phyloP scores from a whole-genome alignment of 371 early-diverging fungal species.

The Mortierella polycephala region DNA sequence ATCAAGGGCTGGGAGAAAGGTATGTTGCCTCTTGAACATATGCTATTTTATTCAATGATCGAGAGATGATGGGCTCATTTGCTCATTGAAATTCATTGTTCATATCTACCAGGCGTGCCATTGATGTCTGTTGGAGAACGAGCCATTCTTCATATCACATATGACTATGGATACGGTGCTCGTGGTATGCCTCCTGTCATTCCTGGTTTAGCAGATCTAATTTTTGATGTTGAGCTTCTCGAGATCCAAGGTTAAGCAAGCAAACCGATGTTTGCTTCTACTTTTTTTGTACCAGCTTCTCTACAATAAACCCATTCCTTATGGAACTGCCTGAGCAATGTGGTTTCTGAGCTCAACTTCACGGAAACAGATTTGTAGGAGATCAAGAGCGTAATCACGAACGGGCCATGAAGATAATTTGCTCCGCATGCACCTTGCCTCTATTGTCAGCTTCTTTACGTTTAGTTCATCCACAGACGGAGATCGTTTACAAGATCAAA shows the following conservation, averaged over 20 bases:
- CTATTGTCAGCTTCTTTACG: neutral
- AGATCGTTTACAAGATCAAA: no score
- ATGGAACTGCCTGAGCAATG: no score
- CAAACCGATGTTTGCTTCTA: no score
- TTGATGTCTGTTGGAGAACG: conserved; percentile 86
- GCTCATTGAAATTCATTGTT: neutral
- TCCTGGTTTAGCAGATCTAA: conserved; percentile 86
- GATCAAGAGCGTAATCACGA: no score
- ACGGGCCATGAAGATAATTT: conserved; percentile 1
- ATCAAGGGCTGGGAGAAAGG: conserved; percentile 88
- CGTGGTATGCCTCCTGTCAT: conserved; percentile 80
- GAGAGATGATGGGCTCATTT: neutral
- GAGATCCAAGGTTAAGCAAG: conserved; percentile 75
- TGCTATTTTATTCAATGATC: neutral
- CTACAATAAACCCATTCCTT: neutral
- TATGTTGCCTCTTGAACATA: neutral
- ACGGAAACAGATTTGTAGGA: no score
- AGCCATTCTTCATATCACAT: conserved; percentile 78
- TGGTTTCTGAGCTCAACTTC: no score
- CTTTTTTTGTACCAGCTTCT: no score
- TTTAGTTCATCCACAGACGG: no score
- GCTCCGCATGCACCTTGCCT: conserved; percentile 5
- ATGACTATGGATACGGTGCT: conserved; percentile 83
- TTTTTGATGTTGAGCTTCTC: conserved; percentile 89
- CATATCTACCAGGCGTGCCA: conserved; percentile 73